Evolutionary conservation across 164 flowering plant species (phyloP), one percentile per base, ranked within the genome.

Genomic region (Litsea cubeba): DNA sequence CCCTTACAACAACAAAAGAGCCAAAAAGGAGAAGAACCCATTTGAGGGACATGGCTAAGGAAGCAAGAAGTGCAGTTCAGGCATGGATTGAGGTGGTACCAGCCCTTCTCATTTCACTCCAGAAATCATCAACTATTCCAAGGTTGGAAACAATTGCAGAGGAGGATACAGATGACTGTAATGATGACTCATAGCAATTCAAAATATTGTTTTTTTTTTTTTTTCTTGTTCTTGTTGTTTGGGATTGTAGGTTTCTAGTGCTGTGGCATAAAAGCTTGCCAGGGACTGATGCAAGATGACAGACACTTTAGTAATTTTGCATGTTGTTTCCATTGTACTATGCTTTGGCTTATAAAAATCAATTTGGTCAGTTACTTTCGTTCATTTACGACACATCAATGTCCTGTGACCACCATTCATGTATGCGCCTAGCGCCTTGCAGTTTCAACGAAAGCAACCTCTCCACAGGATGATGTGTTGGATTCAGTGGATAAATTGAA

Each of bases 31-130:
- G 5, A 5, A 54, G 60, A 18, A 54, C 6, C 20, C 17, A 4
- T 15, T 54, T 54, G 69, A 12, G 73, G 57, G 40, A 4, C 25
- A 57, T 71, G 73, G 65, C 73, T 14, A 30, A 71, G 25, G 64
- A 30, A 57, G 73, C 46, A 0, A 57, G 65, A 71, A 8, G 5
- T 28, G 62, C 22, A 3, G 50, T 40, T 40, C 46, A 64, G 40
- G 11, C 30, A 22, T 35, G 25, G 64, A 65, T 23, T 70, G 69
- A 70, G 67, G 28, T 50, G 6, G 70, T 69, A 63, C 66, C 66
- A 12, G 66, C 66, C 28, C 26, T 25, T 12, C 32, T 63, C 10
- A 63, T 63, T 25, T 63, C 66, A 12, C 32, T 26, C 28, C 66
- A 63, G 28, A 63, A 63, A 25, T 63, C 65, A 24, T 63, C 66